A percentile compares a stretch with the other conserved stretches of the same genome.
Conservation (phyloP, 2,329 filamentous ascomycete species). For the Xylogone sp. region DNA sequence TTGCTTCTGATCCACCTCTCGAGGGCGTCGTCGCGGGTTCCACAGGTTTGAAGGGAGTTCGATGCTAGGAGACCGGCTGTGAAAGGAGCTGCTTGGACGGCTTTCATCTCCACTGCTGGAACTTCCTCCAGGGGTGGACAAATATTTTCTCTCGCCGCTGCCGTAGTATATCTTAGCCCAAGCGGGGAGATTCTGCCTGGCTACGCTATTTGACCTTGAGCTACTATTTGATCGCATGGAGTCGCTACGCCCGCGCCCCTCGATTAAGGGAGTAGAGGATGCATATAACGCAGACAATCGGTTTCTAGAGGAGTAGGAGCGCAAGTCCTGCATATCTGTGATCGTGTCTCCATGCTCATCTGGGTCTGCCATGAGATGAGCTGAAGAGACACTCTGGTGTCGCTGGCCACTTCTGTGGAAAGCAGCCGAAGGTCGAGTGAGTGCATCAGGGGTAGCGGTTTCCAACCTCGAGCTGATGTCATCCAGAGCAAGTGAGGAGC, state of each 20-base stretch:
- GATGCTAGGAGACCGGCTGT: constrained; percentile 45
- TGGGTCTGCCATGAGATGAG: constrained; percentile 49
- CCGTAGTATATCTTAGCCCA: constrained; percentile 66
- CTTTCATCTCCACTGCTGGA: constrained; percentile 34
- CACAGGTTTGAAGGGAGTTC: constrained; percentile 44
- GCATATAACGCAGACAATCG: constrained; percentile 50
- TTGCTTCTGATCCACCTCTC: constrained; percentile 29
- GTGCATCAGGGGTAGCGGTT: constrained; percentile 43
- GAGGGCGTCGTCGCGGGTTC: constrained; percentile 39
- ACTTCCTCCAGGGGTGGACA: constrained; percentile 34
- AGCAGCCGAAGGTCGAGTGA: constrained; percentile 33
- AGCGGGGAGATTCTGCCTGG: constrained; percentile 37
- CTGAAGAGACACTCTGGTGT: constrained; percentile 28
- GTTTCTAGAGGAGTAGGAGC: constrained; percentile 49
- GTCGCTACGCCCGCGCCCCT: constrained; percentile 18
- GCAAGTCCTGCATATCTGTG: constrained; percentile 52
- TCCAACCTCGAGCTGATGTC: constrained; percentile 12
- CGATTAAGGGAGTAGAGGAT: constrained; percentile 23
- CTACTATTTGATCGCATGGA: constrained; percentile 30
- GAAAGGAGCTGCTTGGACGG: constrained; percentile 40
- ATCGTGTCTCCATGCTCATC: constrained; percentile 64
- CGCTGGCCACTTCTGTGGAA: constrained; percentile 33
- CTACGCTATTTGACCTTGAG: constrained; percentile 40
- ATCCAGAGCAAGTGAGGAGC: constrained; percentile 37
- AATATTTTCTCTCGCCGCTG: constrained; percentile 54